These are phyloP conservation scores for Pelargonium exstipulatum DNA, from an alignment of 441 rosid species.

Conservation along the genomic window DNA sequence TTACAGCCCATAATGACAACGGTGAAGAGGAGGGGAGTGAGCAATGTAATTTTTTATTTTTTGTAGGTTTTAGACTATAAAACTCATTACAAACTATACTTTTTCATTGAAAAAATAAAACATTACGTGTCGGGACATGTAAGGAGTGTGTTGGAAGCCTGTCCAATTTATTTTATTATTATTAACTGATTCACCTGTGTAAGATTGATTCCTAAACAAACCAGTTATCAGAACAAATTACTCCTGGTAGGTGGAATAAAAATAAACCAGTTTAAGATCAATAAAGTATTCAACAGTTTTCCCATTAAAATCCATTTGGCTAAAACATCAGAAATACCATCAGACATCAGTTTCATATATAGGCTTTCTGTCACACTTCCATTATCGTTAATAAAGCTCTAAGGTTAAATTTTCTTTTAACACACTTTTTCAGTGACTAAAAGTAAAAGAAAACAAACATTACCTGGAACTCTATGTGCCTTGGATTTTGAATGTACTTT, in stretches of 20 bases:
- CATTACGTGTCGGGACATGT: too few species aligned
- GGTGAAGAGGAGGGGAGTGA: too few species aligned
- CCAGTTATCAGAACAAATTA: background rate
- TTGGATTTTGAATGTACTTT: constrained; percentile 81
- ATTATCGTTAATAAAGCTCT: background rate
- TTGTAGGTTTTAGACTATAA: too few species aligned
- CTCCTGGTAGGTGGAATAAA: background rate
- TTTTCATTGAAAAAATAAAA: too few species aligned
- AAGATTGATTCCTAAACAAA: background rate
- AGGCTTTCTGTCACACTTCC: background rate
- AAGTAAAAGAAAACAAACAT: background rate
- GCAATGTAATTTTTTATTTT: too few species aligned
- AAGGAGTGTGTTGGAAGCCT: too few species aligned
- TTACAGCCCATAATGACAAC: too few species aligned
- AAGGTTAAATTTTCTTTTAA: background rate
- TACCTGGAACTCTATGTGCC: constrained; percentile 98
- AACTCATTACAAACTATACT: too few species aligned
- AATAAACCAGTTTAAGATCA: background rate
- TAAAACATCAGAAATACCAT: background rate
- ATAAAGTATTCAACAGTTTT: background rate
- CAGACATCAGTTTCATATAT: background rate
- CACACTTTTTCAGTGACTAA: background rate
- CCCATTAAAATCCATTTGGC: background rate
- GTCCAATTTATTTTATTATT: too few species aligned
- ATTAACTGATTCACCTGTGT: background rate